Evolutionary conservation across 345 rosid species (phyloP).

Genomic region (Aquilaria sinensis): DNA sequence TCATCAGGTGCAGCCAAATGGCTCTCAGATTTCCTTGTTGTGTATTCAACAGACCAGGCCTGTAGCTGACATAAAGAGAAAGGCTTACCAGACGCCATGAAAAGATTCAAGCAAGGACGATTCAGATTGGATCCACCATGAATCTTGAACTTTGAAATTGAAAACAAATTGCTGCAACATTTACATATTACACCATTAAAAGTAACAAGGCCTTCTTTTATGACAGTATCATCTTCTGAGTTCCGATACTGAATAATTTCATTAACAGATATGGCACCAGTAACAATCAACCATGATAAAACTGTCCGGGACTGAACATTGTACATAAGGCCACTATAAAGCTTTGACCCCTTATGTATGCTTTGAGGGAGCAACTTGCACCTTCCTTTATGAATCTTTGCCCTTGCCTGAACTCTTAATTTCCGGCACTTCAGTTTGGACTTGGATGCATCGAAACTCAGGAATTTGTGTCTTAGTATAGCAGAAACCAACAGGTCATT

Average conservation of each 20-base stretch:
- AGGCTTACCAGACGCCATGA: constrained; percentile 79
- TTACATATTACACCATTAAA: constrained; percentile 69
- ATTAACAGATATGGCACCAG: constrained; percentile 48
- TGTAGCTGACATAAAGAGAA: constrained; percentile 69
- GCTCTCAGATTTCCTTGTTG: constrained; percentile 46
- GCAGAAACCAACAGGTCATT: constrained; percentile 63
- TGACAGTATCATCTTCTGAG: constrained; percentile 48
- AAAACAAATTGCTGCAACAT: constrained; percentile 61
- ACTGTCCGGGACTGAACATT: constrained; percentile 55
- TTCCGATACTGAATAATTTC: constrained; percentile 77
- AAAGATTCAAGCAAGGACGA: constrained; percentile 76
- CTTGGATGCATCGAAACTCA: constrained; percentile 18
- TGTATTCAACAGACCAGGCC: constrained; percentile 91
- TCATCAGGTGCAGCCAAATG: constrained; percentile 42
- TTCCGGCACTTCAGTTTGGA: constrained; percentile 40
- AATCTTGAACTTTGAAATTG: constrained; percentile 66
- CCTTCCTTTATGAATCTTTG: constrained; percentile 42
- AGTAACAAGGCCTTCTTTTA: constrained; percentile 70
- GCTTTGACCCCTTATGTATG: constrained; percentile 39
- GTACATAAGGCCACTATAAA: constrained; percentile 34
- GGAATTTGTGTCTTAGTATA: constrained; percentile 46
- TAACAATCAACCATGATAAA: constrained; percentile 62
- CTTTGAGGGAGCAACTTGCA: constrained; percentile 67
- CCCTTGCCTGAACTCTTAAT: constrained; percentile 38
- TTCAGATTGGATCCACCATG: constrained; percentile 72